Base-by-base conservation (phyloP, 73 alveolate species). In the Paramecium primaurelia region DNA sequence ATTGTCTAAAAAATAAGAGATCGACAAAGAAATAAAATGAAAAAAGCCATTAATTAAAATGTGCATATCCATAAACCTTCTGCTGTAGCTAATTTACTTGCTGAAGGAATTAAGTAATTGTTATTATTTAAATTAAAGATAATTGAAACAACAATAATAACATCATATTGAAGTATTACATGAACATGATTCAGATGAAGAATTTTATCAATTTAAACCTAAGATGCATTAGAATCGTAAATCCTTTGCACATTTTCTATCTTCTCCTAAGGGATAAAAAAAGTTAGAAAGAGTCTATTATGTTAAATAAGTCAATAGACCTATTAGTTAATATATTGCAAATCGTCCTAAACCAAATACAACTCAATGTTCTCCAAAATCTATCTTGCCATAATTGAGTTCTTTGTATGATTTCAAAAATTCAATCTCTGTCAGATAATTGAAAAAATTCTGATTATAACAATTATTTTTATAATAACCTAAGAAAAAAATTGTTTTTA, bases 181-280 rank as follows among this genome's bases (percentile, higher is more conserved):
- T 54, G 87, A 73, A 36, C 22, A 73, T 30, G 87, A 73, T 38
- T 73, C 87, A 2, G 87, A 73, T 73, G 87, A 73, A 20, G 87
- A 73, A 0, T 73, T 37, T 73, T 73, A 73, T 73, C 25, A 73
- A 14, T 40, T 73, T 4, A 73, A 73, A 37, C 87, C 87, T 10
- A 73, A 64, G 49, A 12, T 11, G 0, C 25, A 12, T 64, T n/a
- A 34, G 32, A 64, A 28, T 64, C 84, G 51, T 64, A 64, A 64
- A 8, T 64, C 84, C 1, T 34, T 64, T 20, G 84, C 84, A 12
- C 45, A 28, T 64, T 34, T 64, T 12, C 22, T 64, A 12, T 32
- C 47, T 28, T 64, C 84, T 7, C 45, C 45, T 64, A 64, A 64
- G 51, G 84, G 12, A 32, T 25, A 8, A 64, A 64, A 28, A 64